phyloP scores from a whole-genome alignment of 345 rosid genomes.

The Eucalyptus melliodora region DNA sequence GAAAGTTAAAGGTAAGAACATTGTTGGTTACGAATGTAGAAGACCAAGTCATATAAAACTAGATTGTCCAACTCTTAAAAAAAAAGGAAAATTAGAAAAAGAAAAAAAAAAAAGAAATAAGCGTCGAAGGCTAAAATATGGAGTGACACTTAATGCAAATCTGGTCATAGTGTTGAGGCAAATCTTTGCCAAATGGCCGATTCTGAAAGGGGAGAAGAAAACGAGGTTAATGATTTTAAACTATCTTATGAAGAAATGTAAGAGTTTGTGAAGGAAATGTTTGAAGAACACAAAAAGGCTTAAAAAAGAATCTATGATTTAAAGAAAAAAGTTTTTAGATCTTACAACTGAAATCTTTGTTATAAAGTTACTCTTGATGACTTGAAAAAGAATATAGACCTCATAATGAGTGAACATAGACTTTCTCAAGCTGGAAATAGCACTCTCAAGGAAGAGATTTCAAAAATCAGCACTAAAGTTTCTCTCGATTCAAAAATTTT shows the following conservation, averaged over 20 bases:
- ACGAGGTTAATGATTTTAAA: neutral
- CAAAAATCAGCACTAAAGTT: neutral
- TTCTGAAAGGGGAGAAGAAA: neutral
- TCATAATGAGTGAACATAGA: neutral
- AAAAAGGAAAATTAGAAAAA: too few species aligned
- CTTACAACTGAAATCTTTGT: too few species aligned
- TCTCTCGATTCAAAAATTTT: neutral
- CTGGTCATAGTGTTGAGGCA: neutral
- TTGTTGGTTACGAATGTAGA: too few species aligned
- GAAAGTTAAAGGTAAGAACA: neutral
- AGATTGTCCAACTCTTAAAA: neutral
- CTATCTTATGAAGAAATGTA: neutral
- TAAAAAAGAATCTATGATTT: too few species aligned
- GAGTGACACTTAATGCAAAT: too few species aligned
- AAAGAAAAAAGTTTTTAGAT: too few species aligned
- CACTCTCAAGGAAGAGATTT: neutral
- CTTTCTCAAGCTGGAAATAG: neutral
- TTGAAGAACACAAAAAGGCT: neutral
- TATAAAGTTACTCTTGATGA: neutral
- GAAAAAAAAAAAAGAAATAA: too few species aligned
- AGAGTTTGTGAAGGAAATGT: neutral
- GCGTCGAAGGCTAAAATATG: too few species aligned
- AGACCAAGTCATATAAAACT: neutral
- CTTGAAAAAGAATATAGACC: neutral
- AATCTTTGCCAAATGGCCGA: neutral